Evolutionary conservation across 2,329 filamentous ascomycete genomes (phyloP), one percentile per base, ranked within the genome.

Genomic region (Helotiales sp.): DNA sequence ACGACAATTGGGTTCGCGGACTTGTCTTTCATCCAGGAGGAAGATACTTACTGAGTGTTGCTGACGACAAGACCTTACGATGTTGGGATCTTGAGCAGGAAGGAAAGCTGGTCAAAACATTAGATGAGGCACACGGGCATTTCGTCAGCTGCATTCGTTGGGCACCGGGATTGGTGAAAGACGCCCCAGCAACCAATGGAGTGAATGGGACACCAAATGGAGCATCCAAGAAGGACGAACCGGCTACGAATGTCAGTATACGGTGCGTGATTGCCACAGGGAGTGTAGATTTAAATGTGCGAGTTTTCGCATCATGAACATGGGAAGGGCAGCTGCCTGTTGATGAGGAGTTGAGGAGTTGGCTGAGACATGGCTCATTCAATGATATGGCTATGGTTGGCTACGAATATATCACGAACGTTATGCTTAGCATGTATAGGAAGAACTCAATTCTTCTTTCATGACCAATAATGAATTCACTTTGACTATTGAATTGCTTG

Each of bases 71-170:
- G 82, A 94, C 93, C 4, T 84, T 98, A 67, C 86, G 94, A 64
- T 97, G 94, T 82, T 98, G 95, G 95, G 95, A 98, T 81, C 82
- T 98, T 28, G 86, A 87, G 28, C 95, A 98, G 77, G 93, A 97
- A 78, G 93, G 92, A 49, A 94, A 93, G 75, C 95, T 93, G 74
- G 93, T 97, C 72, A 95, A 95, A 79, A 89, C 88, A 0, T 82
- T 98, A 17, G 84, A 85, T 43, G 92, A 93, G 70, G 89, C 89
- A 0, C 93, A 97, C 77, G 89, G 86, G 4, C 93, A 93, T 76
- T 97, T 98, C 75, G 87, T 97, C 59, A 93, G 88, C 68, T 95
- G 92, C 76, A 84, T 97, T 74, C 82, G 93, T 69, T 98, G 95
- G 94, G 95, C 93, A 1, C 94, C 94, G 0, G 88, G 88, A 45